A percentile compares a stretch with the other conserved stretches of the same genome.
These are phyloP conservation scores for Camellia oleifera DNA, from an alignment of 179 eudicot genomes.

Conservation along the genomic window DNA sequence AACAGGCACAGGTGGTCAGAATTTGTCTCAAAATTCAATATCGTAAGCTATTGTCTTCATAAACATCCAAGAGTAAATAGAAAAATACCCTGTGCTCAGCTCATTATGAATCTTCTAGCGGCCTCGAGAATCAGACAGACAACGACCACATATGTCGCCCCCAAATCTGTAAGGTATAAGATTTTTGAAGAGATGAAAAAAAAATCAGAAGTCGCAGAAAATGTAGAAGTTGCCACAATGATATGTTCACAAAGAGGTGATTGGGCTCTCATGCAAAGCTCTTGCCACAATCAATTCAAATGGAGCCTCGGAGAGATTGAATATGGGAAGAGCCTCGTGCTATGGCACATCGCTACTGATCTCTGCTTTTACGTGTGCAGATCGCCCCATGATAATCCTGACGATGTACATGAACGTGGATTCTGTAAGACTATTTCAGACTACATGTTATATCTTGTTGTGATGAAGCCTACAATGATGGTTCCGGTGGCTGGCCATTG, in stretches of 20 bases:
- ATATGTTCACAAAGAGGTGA: slow-evolving; percentile 10
- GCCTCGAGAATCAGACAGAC: too few species aligned
- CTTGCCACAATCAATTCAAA: not conserved
- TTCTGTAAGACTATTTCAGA: not conserved
- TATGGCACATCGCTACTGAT: slow-evolving; percentile 10
- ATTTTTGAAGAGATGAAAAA: not conserved
- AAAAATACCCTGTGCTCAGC: too few species aligned
- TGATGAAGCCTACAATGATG: too few species aligned
- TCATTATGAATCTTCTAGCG: too few species aligned
- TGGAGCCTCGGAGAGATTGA: slow-evolving; percentile 9
- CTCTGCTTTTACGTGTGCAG: not conserved
- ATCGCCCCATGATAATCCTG: too few species aligned
- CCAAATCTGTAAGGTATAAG: not conserved
- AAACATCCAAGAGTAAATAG: too few species aligned
- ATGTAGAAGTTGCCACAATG: not conserved
- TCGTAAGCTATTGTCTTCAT: not conserved
- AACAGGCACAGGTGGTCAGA: not conserved
- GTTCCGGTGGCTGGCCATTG: too few species aligned
- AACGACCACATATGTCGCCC: not conserved
- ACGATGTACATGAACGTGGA: not conserved
- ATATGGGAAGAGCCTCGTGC: not conserved
- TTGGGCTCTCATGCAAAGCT: not conserved
- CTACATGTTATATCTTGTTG: not conserved
- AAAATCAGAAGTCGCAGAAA: not conserved
- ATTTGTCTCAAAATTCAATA: not conserved